Evolutionary conservation across 208 protist genomes (phyloP).

Genomic region (Trypanosomatidae sp.): DNA sequence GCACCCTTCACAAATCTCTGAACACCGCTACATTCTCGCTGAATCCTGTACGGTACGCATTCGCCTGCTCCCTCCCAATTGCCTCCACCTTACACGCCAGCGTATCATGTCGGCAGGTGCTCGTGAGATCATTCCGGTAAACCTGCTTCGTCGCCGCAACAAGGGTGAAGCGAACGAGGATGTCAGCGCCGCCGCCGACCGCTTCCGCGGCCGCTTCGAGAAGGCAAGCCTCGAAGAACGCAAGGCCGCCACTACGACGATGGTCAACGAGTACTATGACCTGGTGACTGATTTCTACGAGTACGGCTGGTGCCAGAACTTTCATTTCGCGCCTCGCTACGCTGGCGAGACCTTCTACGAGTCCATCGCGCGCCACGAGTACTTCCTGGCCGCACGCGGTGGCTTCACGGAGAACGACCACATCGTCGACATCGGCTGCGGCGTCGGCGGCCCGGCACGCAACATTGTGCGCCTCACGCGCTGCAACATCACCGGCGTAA

Average conservation of each 20-base stretch:
- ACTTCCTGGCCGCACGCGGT: conserved; percentile 90
- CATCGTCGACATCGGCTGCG: conserved; percentile 95
- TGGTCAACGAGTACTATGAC: conserved; percentile 97
- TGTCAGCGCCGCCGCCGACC: conserved; percentile 61
- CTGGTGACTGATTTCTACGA: conserved; percentile 98
- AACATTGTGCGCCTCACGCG: conserved; percentile 95
- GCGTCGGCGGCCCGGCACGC: conserved; percentile 95
- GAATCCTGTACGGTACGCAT: background rate
- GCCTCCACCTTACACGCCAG: background rate
- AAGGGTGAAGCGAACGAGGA: conserved; percentile 53
- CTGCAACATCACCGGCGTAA: conserved; percentile 95
- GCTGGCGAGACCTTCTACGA: conserved; percentile 89
- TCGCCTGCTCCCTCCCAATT: background rate
- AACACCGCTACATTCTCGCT: background rate
- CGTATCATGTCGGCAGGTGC: conserved; percentile 58
- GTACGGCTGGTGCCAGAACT: conserved; percentile 97
- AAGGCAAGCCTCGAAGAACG: conserved; percentile 61
- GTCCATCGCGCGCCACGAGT: conserved; percentile 95
- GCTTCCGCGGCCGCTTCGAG: conserved; percentile 83
- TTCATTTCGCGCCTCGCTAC: conserved; percentile 94
- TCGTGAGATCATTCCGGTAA: conserved; percentile 38
- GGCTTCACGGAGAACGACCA: conserved; percentile 85
- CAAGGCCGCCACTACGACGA: conserved; percentile 69
- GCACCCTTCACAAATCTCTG: background rate
- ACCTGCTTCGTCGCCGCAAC: conserved; percentile 65